phyloP scores from a whole-genome alignment of 2,329 filamentous ascomycete genomes.

The Ophiostoma sp. region DNA sequence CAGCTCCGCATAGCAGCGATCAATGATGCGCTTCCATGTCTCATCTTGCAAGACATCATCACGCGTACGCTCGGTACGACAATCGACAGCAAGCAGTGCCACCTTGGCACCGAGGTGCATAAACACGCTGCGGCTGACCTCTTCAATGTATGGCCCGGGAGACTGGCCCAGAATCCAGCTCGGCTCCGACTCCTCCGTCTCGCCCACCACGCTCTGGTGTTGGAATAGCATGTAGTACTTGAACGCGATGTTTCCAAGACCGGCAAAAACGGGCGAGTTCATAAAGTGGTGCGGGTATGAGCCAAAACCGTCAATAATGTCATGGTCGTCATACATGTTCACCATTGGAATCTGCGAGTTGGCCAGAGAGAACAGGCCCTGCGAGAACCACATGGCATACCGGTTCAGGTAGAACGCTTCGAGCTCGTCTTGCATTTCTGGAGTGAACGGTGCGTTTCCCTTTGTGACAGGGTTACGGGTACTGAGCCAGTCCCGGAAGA shows the following conservation, averaged over 20 bases:
- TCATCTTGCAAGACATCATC: constrained; percentile 73
- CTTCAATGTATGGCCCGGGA: constrained; percentile 84
- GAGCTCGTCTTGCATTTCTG: constrained; percentile 79
- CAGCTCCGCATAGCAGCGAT: constrained; percentile 77
- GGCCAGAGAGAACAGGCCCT: constrained; percentile 87
- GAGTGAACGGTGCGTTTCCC: constrained; percentile 68
- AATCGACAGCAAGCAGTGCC: constrained; percentile 81
- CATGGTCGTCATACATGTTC: constrained; percentile 96
- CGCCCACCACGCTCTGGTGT: constrained; percentile 78
- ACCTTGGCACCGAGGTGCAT: constrained; percentile 74
- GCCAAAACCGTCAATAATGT: constrained; percentile 85
- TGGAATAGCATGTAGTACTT: constrained; percentile 99
- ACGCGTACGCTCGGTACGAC: constrained; percentile 81
- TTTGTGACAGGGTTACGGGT: constrained; percentile 77
- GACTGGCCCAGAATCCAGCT: constrained; percentile 80
- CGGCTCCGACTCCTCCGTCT: constrained; percentile 77
- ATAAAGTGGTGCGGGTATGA: constrained; percentile 92
- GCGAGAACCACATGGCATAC: constrained; percentile 93
- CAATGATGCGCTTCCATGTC: constrained; percentile 82
- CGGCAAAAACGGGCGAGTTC: constrained; percentile 81
- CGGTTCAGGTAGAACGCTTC: constrained; percentile 83
- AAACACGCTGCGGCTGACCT: constrained; percentile 79
- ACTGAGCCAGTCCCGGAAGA: constrained; percentile 79
- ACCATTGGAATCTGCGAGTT: constrained; percentile 96
- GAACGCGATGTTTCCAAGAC: constrained; percentile 84